Evolutionary conservation across 2,329 filamentous ascomycete genomes (phyloP), one percentile per base, ranked within the genome.

Genomic region (Fusarium aywerte): DNA sequence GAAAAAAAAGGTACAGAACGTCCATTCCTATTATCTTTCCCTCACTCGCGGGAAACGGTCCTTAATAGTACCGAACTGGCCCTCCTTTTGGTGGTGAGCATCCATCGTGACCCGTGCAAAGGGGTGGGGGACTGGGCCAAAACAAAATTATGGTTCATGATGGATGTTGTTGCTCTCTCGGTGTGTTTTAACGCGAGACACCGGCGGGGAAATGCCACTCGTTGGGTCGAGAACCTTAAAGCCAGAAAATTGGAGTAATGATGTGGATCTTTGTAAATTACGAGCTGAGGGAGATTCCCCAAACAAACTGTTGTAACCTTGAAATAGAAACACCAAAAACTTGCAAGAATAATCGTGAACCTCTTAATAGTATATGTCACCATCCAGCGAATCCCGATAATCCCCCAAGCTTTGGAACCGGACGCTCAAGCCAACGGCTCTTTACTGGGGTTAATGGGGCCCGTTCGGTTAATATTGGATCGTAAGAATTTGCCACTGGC

Each of bases 161-260:
- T 60, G 57, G 29, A 52, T 62, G 40, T 45, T 27, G 21, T 53
- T 29, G 31, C 18, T 45, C 47, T 57, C 71, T 73, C 72, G 72
- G 72, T 32, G 38, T 57, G 25, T 39, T 72, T 73, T 74, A 38
- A 62, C 58, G 68, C 71, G 71, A 73, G 53, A 42, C 62, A 40
- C 70, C 69, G 69, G 68, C 58, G 70, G 68, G 56, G 68, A 53
- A 58, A 16, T 43, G n/a, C n/a, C n/a, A n/a, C n/a, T 27, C 27
- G 11, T 27, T 27, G 27, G 20, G 29, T n/a, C 18, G 29, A 54
- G 20, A 39, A 25, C 40, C 16, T 32, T 54, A 31, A 16, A 38
- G 15, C 39, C 32, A 51, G 21, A 52, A 27, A 38, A 21, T 35
- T 36, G 27, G 35, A 44, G 35, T n/a, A n/a, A 29, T 13, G 16